A percentile compares a stretch with the other conserved stretches of the same genome.
These are phyloP conservation scores for Capillidium heterosporum DNA, from an alignment of 371 early-diverging fungal genomes.

Conservation along the genomic window DNA sequence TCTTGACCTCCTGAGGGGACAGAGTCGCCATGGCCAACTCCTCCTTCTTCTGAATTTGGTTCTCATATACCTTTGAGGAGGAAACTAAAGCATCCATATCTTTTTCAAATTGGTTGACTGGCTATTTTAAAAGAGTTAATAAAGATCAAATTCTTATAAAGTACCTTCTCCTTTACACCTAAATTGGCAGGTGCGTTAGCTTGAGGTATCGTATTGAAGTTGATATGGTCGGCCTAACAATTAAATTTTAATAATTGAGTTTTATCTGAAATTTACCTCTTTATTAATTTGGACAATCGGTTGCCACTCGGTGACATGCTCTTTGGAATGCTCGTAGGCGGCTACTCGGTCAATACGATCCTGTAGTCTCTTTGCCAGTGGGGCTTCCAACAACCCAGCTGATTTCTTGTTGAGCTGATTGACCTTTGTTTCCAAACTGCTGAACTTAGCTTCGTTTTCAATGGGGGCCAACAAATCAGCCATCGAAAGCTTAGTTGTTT, in stretches of 20 bases:
- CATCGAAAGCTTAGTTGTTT: constrained; percentile 43
- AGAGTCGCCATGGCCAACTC: constrained; percentile 66
- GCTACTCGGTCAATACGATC: constrained; percentile 69
- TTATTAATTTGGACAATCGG: constrained; percentile 63
- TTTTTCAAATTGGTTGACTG: constrained; percentile 49
- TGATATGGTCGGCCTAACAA: constrained; percentile 47
- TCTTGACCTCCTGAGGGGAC: constrained; percentile 54
- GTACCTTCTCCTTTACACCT: constrained; percentile 32
- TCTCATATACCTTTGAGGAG: constrained; percentile 54
- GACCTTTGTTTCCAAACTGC: constrained; percentile 36
- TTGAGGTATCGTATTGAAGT: constrained; percentile 32
- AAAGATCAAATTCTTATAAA: background rate
- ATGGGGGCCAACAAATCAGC: constrained; percentile 49
- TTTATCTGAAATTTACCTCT: constrained; percentile 12
- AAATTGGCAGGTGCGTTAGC: constrained; percentile 29
- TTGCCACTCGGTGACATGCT: constrained; percentile 71
- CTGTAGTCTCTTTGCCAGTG: constrained; percentile 61
- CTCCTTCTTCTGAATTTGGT: constrained; percentile 59
- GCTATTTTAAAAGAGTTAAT: constrained; percentile 6
- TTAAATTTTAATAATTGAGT: background rate
- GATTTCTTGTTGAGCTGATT: constrained; percentile 31
- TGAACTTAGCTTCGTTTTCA: constrained; percentile 34
- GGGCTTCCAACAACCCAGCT: constrained; percentile 40
- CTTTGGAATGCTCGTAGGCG: constrained; percentile 59
- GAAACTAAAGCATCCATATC: constrained; percentile 49